A percentile compares a stretch with the other conserved stretches of the same genome.
phyloP scores from a whole-genome alignment of 345 rosid species.

The Syzygium oleosum region DNA sequence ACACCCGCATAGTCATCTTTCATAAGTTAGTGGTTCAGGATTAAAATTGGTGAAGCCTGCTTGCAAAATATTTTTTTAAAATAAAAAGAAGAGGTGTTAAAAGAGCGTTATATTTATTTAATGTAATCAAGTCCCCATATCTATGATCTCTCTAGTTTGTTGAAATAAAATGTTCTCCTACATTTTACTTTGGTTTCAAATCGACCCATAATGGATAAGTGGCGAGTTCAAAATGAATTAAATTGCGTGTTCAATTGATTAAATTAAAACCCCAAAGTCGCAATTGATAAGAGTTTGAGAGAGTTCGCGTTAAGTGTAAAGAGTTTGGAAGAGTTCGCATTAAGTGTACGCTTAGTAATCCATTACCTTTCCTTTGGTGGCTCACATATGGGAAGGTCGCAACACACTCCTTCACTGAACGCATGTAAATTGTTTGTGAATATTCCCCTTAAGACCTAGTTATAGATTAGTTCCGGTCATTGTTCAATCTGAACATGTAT shows the following conservation, averaged over 20 bases:
- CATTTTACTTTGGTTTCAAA: not conserved
- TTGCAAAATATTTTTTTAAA: not conserved
- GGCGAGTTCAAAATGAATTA: not conserved
- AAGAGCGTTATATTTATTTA: not conserved
- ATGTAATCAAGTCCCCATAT: not conserved
- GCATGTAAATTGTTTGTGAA: not conserved
- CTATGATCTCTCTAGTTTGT: fast-evolving
- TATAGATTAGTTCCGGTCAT: not conserved
- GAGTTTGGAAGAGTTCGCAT: too few species aligned
- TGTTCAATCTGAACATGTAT: not conserved
- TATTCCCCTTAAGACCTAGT: too few species aligned
- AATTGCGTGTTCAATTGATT: too few species aligned
- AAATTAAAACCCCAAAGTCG: not conserved
- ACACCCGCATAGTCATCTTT: not conserved
- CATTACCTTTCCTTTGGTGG: not conserved
- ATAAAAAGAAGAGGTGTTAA: fast-evolving
- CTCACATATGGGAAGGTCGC: too few species aligned
- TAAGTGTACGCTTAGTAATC: not conserved
- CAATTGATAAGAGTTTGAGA: not conserved
- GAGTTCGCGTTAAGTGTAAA: not conserved
- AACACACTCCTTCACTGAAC: not conserved
- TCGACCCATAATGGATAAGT: not conserved
- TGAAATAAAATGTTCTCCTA: not conserved
- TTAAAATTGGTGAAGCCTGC: not conserved
- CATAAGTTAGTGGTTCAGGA: not conserved